Conservation (phyloP, 495 filamentous ascomycete genomes). For the Penicillium cosmopolitanum region DNA sequence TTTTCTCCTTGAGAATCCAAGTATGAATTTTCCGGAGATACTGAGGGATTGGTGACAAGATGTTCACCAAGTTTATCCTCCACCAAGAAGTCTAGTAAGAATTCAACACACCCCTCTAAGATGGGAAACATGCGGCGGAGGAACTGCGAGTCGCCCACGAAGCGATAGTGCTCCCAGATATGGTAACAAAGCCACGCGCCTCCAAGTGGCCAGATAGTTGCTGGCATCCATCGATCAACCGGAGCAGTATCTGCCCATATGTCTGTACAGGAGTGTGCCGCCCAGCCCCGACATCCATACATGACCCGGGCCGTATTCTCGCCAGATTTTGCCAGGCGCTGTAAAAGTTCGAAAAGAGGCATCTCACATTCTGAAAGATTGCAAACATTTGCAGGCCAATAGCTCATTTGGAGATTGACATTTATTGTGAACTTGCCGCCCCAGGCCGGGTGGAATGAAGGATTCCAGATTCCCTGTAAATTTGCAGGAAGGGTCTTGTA, state of each 20-base stretch:
- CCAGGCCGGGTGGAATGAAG: slow-evolving; percentile 53
- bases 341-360: slow-evolving; percentile 46
- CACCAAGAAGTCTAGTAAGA: slow-evolving; percentile 51
- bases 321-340: slow-evolving; percentile 39
- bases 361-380: slow-evolving; percentile 42
- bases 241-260: slow-evolving; percentile 54
- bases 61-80: slow-evolving; percentile 40
- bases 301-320: slow-evolving; percentile 43
- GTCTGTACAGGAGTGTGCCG: slow-evolving; percentile 53
- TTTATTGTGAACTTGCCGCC: slow-evolving; percentile 61
- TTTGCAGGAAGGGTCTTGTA: slow-evolving; percentile 53
- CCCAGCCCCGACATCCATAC: slow-evolving; percentile 54
- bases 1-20: slow-evolving; percentile 29
- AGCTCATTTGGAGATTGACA: slow-evolving; percentile 66
- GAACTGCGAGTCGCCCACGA: slow-evolving; percentile 38
- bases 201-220: slow-evolving; percentile 52
- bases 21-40: slow-evolving; percentile 55
- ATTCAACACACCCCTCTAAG: slow-evolving; percentile 42
- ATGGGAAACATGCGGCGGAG: slow-evolving; percentile 39
- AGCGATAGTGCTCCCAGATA: slow-evolving; percentile 50
- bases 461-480: slow-evolving; percentile 62
- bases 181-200: slow-evolving; percentile 54
- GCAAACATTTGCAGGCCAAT: slow-evolving; percentile 54
- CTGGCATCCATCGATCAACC: slow-evolving; percentile 46
- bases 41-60: slow-evolving; percentile 48